Conservation (phyloP, 2,329 filamentous ascomycete genomes). For the Trichoderma endophyticum region DNA sequence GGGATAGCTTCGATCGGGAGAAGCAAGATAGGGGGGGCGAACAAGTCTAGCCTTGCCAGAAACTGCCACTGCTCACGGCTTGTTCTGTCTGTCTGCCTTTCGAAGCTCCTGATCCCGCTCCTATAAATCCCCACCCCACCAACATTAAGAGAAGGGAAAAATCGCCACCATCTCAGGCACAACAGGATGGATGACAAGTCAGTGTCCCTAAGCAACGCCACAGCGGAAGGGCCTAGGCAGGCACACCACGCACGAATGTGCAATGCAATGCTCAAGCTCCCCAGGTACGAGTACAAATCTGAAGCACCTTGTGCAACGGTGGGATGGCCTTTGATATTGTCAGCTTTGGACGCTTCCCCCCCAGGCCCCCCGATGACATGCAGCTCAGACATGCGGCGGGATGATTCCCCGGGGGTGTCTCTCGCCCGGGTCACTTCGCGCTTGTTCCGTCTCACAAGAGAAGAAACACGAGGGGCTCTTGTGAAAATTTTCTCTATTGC, state of each 20-base stretch:
- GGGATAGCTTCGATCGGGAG: not conserved
- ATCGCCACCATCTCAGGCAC: conserved; percentile 15
- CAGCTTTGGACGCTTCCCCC: not conserved
- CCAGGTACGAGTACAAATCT: not conserved
- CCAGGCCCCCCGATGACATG: not conserved
- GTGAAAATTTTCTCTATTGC: not conserved
- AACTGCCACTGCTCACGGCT: not conserved
- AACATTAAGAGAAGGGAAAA: not conserved
- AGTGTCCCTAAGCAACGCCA: not conserved
- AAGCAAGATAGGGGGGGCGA: not conserved
- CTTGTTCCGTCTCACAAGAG: not conserved
- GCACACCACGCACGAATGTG: not conserved
- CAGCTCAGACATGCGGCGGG: conserved; percentile 14
- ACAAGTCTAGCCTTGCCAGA: not conserved
- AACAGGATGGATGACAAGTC: not conserved
- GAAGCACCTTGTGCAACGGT: not conserved
- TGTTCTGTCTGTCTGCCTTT: not conserved
- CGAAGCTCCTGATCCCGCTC: not conserved
- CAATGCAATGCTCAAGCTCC: not conserved
- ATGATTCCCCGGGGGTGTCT: not conserved
- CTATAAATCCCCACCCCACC: conserved; percentile 5
- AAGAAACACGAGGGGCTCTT: conserved; percentile 4
- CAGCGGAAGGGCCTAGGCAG: not conserved
- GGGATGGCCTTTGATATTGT: not conserved
- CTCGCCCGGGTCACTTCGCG: not conserved